phyloP scores from a whole-genome alignment of 148 eudicot genomes.

The Amaranthus hypochondriacus region DNA sequence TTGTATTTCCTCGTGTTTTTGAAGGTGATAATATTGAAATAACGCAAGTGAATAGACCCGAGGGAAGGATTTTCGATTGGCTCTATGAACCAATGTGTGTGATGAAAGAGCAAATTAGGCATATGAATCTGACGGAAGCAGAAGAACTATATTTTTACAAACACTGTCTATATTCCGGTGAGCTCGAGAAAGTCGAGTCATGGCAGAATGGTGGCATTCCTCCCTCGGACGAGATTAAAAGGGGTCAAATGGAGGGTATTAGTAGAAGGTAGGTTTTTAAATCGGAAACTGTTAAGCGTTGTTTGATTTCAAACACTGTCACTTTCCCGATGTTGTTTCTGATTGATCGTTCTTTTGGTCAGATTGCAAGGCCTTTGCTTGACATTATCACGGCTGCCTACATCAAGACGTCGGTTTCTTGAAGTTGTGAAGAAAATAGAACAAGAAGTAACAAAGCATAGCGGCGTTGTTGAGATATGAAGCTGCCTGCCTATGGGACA shows the following conservation, averaged over 20 bases:
- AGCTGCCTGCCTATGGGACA: neutral
- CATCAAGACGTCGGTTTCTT: slow-evolving; percentile 23
- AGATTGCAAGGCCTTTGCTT: slow-evolving; percentile 30
- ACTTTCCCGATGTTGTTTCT: neutral
- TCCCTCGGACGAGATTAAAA: slow-evolving; percentile 18
- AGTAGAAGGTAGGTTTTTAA: slow-evolving; percentile 22
- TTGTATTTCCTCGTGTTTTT: neutral
- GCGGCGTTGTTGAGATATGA: neutral
- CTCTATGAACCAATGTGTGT: slow-evolving; percentile 26
- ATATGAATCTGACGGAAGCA: slow-evolving; percentile 22
- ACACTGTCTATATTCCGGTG: slow-evolving; percentile 23
- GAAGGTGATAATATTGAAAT: slow-evolving; percentile 26
- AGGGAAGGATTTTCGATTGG: slow-evolving; percentile 29
- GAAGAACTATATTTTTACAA: slow-evolving; percentile 25
- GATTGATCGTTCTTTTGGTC: neutral
- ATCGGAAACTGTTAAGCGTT: no score
- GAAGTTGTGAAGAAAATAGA: slow-evolving; percentile 26
- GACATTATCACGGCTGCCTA: slow-evolving; percentile 24
- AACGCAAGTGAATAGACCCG: slow-evolving; percentile 26
- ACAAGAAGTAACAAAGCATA: slow-evolving; percentile 2
- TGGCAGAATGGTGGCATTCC: slow-evolving; percentile 26
- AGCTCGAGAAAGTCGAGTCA: slow-evolving; percentile 12
- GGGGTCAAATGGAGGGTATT: slow-evolving; percentile 25
- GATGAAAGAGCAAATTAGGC: slow-evolving; percentile 23
- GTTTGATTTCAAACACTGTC: no score